Conservation (phyloP, 2,329 filamentous ascomycete species). For the Gliomastix tumulicola region DNA sequence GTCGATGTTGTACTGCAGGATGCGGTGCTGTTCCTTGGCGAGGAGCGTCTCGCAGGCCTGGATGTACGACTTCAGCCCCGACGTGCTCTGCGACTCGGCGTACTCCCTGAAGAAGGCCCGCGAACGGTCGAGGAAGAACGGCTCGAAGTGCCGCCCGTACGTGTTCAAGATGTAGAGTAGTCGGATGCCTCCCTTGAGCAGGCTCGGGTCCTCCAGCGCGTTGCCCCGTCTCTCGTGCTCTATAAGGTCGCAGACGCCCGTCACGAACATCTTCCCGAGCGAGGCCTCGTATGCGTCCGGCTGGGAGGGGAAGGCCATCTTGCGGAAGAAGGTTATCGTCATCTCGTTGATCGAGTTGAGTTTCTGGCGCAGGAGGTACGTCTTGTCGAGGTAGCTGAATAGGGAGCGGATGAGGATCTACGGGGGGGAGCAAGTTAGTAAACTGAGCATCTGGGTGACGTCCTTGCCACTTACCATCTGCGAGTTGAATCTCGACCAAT, state of each 20-base stretch:
- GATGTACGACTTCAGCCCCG: conserved; percentile 70
- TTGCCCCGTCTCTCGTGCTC: conserved; percentile 59
- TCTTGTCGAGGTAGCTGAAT: conserved; percentile 90
- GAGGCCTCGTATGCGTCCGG: conserved; percentile 5
- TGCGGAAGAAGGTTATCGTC: conserved; percentile 68
- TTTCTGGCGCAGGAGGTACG: conserved; percentile 72
- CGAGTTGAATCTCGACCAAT: conserved; percentile 73
- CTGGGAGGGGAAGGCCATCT: conserved; percentile 35
- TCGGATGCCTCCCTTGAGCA: conserved; percentile 70
- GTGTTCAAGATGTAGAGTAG: conserved; percentile 82
- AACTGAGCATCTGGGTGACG: conserved; percentile 3
- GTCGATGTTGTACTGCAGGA: conserved; percentile 75
- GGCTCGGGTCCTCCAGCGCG: conserved; percentile 47
- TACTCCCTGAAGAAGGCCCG: conserved; percentile 62
- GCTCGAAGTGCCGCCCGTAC: conserved; percentile 76
- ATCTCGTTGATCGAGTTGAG: conserved; percentile 72
- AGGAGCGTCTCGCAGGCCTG: conserved; percentile 62
- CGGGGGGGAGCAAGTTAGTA: conserved; percentile 2
- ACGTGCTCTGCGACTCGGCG: conserved; percentile 56
- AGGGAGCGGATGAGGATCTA: conserved; percentile 75
- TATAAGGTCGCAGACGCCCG: conserved; percentile 67
- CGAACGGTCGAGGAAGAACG: conserved; percentile 62
- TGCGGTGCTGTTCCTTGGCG: conserved; percentile 64
- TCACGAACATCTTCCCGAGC: conserved; percentile 24
- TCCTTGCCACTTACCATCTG: conserved; percentile 54